Evolutionary conservation across 164 flowering plant genomes (phyloP).

Genomic region (Nymphaea colorata): DNA sequence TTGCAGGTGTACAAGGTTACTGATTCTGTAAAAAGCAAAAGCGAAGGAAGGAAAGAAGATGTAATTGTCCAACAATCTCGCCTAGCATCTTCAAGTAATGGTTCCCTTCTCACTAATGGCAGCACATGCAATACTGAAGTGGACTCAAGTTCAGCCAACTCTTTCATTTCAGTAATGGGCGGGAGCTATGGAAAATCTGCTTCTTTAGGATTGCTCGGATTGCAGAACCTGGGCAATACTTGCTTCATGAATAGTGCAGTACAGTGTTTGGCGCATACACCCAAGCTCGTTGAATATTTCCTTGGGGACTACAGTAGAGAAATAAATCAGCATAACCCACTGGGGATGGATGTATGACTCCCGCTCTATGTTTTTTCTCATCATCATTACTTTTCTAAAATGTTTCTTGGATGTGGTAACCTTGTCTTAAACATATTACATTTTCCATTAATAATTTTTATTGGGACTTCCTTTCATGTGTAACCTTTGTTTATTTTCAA

Average conservation of each 20-base stretch:
- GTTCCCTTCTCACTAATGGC: constrained; percentile 43
- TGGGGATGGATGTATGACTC: constrained; percentile 74
- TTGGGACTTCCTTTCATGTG: background rate
- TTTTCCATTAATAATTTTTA: background rate
- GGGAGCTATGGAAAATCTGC: constrained; percentile 35
- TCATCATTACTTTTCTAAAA: background rate
- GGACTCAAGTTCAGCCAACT: constrained; percentile 10
- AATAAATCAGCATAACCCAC: constrained; percentile 68
- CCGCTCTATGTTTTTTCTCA: background rate
- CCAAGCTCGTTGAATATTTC: constrained; percentile 82
- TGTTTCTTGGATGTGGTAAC: constrained; percentile 3
- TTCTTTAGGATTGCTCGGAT: constrained; percentile 78
- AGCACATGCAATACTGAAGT: constrained; percentile 22
- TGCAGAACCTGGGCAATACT: constrained; percentile 92
- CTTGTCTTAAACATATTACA: constrained; percentile 1
- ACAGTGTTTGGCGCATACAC: constrained; percentile 93
- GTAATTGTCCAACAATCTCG: constrained; percentile 17
- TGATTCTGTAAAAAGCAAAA: constrained; percentile 45
- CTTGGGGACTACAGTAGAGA: constrained; percentile 75
- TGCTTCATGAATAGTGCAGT: constrained; percentile 94
- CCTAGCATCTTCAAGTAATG: constrained; percentile 19
- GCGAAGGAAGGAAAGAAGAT: constrained; percentile 57
- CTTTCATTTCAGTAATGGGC: constrained; percentile 9
- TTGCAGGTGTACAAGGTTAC: constrained; percentile 89
- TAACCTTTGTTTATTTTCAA: background rate